A percentile compares a stretch with the other conserved stretches of the same genome.
phyloP scores from a whole-genome alignment of 208 protist genomes.

The Naegleria fowleri region DNA sequence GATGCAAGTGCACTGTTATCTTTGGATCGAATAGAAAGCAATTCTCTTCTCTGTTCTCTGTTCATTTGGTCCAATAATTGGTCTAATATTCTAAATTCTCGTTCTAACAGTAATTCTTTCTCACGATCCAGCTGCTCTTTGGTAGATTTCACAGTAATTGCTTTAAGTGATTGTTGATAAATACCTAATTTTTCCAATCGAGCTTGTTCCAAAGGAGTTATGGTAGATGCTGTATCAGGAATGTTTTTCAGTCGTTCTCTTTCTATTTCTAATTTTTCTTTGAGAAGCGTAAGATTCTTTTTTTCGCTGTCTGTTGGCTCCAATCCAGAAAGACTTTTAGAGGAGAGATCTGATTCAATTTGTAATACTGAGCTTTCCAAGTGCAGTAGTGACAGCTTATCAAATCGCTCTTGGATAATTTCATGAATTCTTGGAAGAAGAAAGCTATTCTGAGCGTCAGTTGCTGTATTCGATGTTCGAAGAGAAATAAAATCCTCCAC shows the following conservation, averaged over 20 bases:
- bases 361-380: background rate
- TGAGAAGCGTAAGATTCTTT: background rate
- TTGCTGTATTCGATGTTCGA: background rate
- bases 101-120: background rate
- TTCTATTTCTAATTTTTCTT: background rate
- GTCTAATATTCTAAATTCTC: background rate
- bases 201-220: background rate
- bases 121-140: background rate
- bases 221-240: background rate
- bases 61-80: background rate
- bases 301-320: background rate
- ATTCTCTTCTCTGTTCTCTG: background rate
- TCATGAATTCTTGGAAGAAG: background rate
- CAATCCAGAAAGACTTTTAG: background rate
- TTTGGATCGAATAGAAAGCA: background rate
- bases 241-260: background rate
- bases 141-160: background rate
- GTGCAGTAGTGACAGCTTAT: background rate
- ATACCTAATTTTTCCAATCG: background rate
- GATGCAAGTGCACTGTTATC: background rate
- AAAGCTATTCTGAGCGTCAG: background rate
- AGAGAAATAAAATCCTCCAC: background rate
- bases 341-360: background rate
- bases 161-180: background rate
- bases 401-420: background rate